These are phyloP conservation scores for Herpetomonas samuelpessoai DNA, from an alignment of 208 protist species.

Conservation along the genomic window DNA sequence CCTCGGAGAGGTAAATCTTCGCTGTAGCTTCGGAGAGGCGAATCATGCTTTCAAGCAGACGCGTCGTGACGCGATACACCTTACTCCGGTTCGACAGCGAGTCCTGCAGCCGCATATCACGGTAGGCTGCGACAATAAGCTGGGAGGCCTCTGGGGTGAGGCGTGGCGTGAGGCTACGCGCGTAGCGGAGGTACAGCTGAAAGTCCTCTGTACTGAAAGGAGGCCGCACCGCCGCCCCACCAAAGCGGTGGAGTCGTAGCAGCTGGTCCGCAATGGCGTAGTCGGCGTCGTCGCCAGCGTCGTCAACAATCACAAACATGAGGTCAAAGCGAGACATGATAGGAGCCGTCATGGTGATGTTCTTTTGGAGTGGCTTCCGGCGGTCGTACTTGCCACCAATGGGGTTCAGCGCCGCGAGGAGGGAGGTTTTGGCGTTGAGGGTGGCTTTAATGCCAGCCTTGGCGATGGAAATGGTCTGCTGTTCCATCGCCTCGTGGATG, in stretches of 20 bases:
- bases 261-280: conserved; percentile 97
- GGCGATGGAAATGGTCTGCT: conserved; percentile 99
- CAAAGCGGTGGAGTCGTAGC: conserved; percentile 91
- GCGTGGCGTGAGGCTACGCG: conserved; percentile 88
- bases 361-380: conserved; percentile 90
- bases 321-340: conserved; percentile 99
- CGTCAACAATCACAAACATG: conserved; percentile 99
- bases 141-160: conserved; percentile 81
- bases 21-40: conserved; percentile 98
- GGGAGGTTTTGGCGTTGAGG: conserved; percentile 98
- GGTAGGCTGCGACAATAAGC: conserved; percentile 91
- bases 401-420: conserved; percentile 98
- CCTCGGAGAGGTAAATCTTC: conserved; percentile 93
- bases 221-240: conserved; percentile 60
- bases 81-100: conserved; percentile 82
- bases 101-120: conserved; percentile 92
- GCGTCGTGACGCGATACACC: conserved; percentile 98
- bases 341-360: conserved; percentile 94
- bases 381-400: conserved; percentile 96
- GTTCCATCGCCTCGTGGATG: conserved; percentile 99
- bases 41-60: conserved; percentile 99
- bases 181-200: conserved; percentile 92
- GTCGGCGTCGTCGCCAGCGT: conserved; percentile 96
- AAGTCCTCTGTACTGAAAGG: conserved; percentile 87
- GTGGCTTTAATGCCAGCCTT: conserved; percentile 98